Evolutionary conservation across 306 rosid species (phyloP), one percentile per base, ranked within the genome.

Genomic region (Canavalia gladiata): DNA sequence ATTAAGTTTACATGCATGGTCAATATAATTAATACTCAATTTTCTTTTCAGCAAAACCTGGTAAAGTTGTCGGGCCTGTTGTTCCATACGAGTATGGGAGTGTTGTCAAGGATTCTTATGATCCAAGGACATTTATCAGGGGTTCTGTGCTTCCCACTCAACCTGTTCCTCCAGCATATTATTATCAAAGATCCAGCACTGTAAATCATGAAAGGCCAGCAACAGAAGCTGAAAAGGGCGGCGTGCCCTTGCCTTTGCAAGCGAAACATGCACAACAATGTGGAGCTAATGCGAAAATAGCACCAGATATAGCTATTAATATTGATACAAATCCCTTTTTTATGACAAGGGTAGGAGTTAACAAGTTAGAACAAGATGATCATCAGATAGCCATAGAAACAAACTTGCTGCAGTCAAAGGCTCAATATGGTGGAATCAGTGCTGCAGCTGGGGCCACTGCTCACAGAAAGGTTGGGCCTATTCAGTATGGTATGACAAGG

Each of bases 51-150:
- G 97, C 97, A 64, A 91, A 95, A 90, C 97, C 97, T 2, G 97
- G 94, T 62, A 90, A 95, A 87, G 90, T 92, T 64, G 92, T 90
- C 0, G 97, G 94, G n/a, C 97, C 98, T 0, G 98, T 89, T 45
- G 89, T 79, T 50, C 93, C 97, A 0, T 90, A 88, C 6, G 97
- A 92, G 62, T 89, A 90, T 28, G 90, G 87, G 2, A 91, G 79
- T 47, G 67, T 84, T 0, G 79, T 83, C 7, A 94, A 90, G 85
- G 97, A 92, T 82, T 83, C 94, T 4, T 92, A 90, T 59, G 97
- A 92, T 75, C 94, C 94, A n/a, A 89, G 97, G 83, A 57, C 90
- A 3, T 69, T 88, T 13, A 84, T 89, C 41, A 86, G 97, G 89
- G 94, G 90, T 55, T 62, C 95, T 31, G 74, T 87, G 74, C 85